Conservation (phyloP, 352 stramenopile species). For the Globisporangium perplexum region DNA sequence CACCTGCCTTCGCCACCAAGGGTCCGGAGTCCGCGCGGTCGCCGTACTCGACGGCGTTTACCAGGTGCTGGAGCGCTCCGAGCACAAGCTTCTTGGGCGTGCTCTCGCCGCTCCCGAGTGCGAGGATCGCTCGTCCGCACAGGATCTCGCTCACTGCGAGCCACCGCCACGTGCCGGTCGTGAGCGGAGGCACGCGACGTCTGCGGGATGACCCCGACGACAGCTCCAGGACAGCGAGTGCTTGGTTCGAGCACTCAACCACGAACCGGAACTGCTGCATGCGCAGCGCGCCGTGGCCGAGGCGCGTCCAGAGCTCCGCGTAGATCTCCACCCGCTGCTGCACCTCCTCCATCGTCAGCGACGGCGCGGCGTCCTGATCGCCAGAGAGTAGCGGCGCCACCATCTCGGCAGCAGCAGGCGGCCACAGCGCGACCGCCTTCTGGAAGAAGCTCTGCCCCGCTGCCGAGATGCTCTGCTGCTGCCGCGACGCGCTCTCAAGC, state of each 20-base stretch:
- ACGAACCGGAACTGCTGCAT: slow-evolving; percentile 41
- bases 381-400: slow-evolving; percentile 18
- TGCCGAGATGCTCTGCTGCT: not conserved
- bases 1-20: slow-evolving; percentile 40
- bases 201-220: slow-evolving; percentile 14
- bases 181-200: not conserved
- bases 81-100: slow-evolving; percentile 43
- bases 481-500: slow-evolving; percentile 33
- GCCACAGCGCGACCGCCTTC: slow-evolving; percentile 51
- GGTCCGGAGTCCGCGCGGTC: slow-evolving; percentile 14
- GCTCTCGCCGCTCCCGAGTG: slow-evolving; percentile 32
- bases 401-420: slow-evolving; percentile 25
- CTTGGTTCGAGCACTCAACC: slow-evolving; percentile 46
- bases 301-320: slow-evolving; percentile 63
- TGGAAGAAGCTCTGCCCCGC: slow-evolving; percentile 31
- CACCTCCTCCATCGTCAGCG: slow-evolving; percentile 36
- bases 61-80: slow-evolving; percentile 46
- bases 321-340: slow-evolving; percentile 59
- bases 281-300: slow-evolving; percentile 53
- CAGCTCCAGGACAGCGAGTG: slow-evolving; percentile 16
- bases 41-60: slow-evolving; percentile 37
- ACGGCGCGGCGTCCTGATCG: slow-evolving; percentile 4
- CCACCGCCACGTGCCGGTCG: slow-evolving; percentile 50
- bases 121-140: slow-evolving; percentile 45
- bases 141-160: slow-evolving; percentile 59